Evolutionary conservation across 305 asterid species (phyloP), one percentile per base, ranked within the genome.

Genomic region (Solanum aculeatissimum): DNA sequence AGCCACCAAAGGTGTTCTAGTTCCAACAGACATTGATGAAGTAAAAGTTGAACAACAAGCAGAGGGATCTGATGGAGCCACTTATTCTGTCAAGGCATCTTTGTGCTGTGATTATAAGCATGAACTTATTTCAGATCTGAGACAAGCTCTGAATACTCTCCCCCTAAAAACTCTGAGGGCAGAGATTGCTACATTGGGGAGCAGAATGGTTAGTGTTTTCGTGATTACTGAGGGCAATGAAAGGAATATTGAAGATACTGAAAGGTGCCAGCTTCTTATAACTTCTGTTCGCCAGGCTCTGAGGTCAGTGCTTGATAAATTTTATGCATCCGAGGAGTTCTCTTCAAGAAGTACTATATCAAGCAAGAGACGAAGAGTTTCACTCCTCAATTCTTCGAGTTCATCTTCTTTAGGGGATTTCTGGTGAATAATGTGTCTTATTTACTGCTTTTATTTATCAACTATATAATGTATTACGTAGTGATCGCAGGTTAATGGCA

Each of bases 251-350:
- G 82, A 87, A 29, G 92, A 85, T 27, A 60, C 80, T 32, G 90
- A 89, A 85, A 91, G 88, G 29, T 47, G 74, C 51, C 87, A 89
- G 69, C 55, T 88, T 65, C 89, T 93, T 58, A 88, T 86, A 40
- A 85, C 87, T 51, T 86, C 94, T 7, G 92, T 95, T 80, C 92
- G 88, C 23, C 89, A 88, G 75, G 93, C 96, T 51, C 77, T 95
- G 42, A 90, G 87, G 66, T 91, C 97, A 1, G 94, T 93, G 51
- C 93, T 93, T 23, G 94, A 93, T 66, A 93, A 92, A 62, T 94
- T 92, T 86, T 94, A 93, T 82, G 93, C 95, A 11, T 92, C 97
- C 2, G 95, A 95, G 65, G 98, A 95, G 89, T 92, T 92, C 86
- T 83, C 92, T 47, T 90, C 94, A 9, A 88, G 94, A 49, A 92